A percentile compares a stretch with the other conserved stretches of the same genome.
Evolutionary conservation across 2,329 filamentous ascomycete species (phyloP).

Genomic region (Fusarium sp.): DNA sequence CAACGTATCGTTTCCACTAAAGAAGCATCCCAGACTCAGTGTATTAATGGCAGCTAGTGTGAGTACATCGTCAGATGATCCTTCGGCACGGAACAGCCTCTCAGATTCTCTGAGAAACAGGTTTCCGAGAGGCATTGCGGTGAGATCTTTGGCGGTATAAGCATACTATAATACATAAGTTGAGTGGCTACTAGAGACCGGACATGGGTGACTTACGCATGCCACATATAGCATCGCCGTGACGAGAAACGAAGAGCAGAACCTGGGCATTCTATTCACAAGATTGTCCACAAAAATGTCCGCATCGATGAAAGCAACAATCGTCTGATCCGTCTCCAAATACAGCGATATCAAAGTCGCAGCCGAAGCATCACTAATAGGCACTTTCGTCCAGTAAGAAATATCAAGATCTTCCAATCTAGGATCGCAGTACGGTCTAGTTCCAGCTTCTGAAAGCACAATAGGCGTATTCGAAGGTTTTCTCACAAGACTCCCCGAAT

Average conservation of each 20-base stretch:
- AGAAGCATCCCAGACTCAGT: not conserved
- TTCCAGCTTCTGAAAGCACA: not conserved
- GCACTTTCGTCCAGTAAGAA: slow-evolving; percentile 10
- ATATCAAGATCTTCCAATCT: not conserved
- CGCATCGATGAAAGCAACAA: slow-evolving; percentile 1
- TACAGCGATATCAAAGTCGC: slow-evolving; percentile 1
- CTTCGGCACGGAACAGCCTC: not conserved
- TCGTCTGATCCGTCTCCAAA: slow-evolving; percentile 7
- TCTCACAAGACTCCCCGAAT: not conserved
- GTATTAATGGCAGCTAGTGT: not conserved
- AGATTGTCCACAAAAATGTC: not conserved
- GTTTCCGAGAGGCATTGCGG: not conserved
- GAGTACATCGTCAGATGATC: not conserved
- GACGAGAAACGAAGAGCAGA: slow-evolving; percentile 8
- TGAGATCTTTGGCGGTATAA: not conserved
- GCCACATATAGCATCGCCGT: slow-evolving; percentile 3
- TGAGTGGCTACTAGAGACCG: not conserved
- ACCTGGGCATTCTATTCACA: not conserved
- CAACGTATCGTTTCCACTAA: not conserved
- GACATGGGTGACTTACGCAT: not conserved
- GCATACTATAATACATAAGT: not conserved
- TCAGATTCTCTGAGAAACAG: not conserved
- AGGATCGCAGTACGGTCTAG: not conserved
- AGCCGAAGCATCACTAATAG: not conserved
- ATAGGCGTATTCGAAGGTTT: not conserved